Percentiles rank a stretch among this genome's conserved stretches.
Conservation (phyloP, 2,329 filamentous ascomycete species). For the Diaporthe nobilis region DNA sequence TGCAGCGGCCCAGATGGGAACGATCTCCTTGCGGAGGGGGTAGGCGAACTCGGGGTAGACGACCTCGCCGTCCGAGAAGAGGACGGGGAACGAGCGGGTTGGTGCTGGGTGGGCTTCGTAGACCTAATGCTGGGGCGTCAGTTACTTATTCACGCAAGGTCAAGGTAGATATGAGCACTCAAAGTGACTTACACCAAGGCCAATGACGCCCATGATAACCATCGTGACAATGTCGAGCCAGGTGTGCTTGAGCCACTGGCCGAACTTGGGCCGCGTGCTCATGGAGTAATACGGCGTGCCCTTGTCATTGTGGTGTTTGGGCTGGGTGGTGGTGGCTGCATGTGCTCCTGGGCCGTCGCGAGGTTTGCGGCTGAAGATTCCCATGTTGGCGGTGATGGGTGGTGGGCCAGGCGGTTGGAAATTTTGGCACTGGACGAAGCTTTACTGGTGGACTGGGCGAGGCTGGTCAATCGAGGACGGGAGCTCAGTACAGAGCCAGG, state of each 20-base stretch:
- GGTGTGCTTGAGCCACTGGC: constrained; percentile 78
- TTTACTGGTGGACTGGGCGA: neutral
- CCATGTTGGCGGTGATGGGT: constrained; percentile 42
- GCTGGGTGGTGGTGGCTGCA: constrained; percentile 23
- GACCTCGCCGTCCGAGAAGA: constrained; percentile 75
- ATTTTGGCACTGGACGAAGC: neutral
- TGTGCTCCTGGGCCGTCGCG: constrained; percentile 40
- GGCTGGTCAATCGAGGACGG: neutral
- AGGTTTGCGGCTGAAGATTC: constrained; percentile 46
- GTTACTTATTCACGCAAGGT: neutral
- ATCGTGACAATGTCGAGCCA: constrained; percentile 79
- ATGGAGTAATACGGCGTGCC: constrained; percentile 46
- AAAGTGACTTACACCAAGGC: constrained; percentile 69
- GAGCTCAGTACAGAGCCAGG: neutral
- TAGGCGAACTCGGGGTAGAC: constrained; percentile 81
- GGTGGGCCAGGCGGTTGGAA: neutral
- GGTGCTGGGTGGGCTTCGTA: constrained; percentile 77
- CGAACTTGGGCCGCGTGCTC: constrained; percentile 58
- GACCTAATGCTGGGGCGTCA: constrained; percentile 56
- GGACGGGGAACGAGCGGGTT: constrained; percentile 78
- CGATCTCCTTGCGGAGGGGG: constrained; percentile 77
- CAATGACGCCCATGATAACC: constrained; percentile 74
- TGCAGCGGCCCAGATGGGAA: constrained; percentile 80
- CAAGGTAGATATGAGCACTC: neutral
- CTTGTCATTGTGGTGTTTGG: constrained; percentile 29